Percentiles rank a stretch among this genome's conserved stretches.
Evolutionary conservation across 495 filamentous ascomycete genomes (phyloP).

Genomic region (Chaetomium tenue): DNA sequence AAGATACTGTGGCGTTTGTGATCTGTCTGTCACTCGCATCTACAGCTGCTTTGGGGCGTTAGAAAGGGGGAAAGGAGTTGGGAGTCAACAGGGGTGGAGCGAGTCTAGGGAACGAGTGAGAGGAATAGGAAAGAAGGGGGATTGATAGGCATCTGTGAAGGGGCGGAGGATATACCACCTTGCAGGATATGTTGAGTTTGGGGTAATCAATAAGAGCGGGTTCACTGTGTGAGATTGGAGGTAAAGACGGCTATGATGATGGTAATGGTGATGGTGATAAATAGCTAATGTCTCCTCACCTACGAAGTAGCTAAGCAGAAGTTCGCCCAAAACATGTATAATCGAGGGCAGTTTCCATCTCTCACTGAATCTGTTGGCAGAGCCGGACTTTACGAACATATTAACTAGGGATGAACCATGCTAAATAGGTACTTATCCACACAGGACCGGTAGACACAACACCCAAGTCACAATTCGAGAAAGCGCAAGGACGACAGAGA

Average conservation of each 20-base stretch:
- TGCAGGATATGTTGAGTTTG: background rate
- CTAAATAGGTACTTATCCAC: no score
- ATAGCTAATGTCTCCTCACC: no score
- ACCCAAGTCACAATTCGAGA: background rate
- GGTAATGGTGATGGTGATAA: no score
- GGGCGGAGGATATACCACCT: slow-evolving; percentile 8
- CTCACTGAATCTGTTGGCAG: no score
- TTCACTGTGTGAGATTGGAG: no score
- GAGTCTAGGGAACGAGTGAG: background rate
- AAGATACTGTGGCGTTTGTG: slow-evolving; percentile 5
- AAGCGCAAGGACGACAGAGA: background rate
- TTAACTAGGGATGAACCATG: no score
- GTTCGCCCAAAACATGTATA: no score
- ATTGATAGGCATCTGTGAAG: background rate
- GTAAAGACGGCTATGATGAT: no score
- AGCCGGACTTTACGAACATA: no score
- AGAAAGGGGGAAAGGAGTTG: background rate
- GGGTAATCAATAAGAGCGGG: no score
- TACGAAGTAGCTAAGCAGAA: no score
- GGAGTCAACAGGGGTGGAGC: background rate
- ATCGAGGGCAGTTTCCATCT: no score
- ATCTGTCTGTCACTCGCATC: background rate
- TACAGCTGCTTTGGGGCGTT: background rate
- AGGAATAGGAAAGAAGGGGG: background rate
- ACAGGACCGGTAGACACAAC: background rate